Evolutionary conservation across 257 asterid genomes (phyloP), one percentile per base, ranked within the genome.

Genomic region (Nicotiana benthamiana): DNA sequence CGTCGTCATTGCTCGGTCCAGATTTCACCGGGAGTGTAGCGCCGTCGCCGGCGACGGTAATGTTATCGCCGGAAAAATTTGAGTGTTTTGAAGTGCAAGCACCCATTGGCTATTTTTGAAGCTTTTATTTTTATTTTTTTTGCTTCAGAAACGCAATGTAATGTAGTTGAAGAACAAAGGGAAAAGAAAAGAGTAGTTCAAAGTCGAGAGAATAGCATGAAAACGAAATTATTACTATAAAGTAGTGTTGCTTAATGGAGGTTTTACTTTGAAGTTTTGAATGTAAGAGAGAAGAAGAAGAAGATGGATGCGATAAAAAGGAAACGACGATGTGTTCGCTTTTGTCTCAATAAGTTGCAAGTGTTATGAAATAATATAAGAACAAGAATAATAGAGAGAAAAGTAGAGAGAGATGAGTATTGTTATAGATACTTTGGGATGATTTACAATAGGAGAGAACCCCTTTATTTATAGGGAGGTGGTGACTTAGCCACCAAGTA

Each of bases 81-180:
- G 82, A 84, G 87, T 91, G 92, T 81, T 83, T 93, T 13, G 97
- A 93, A 82, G 92, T 84, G 74, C 98, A 93, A 60, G 66, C 79
- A 62, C 98, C 98, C 98, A 93, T 93, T 70, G 77, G 6, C 18
- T 24, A 27, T 40, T 13, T 20, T 53, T n/a, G 11, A 22, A 28
- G 30, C 18, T n/a, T 15, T 34, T 54, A 4, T 30, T 32, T 5
- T 32, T 32, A 0, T 36, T 28, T 61, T 75, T 9, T 51, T 70
- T 18, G 17, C 79, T 75, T 59, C 79, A 51, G 53, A 60, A 64
- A 24, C 12, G 48, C 51, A 63, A 78, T 18, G 36, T 70, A 62
- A 56, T 34, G 34, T 40, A 54, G 10, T 70, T 17, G 66, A 80
- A 80, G 30, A 54, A 48, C n/a, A 53, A 68, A 57, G 24, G 7